Conservation (phyloP, 177 flowering plant genomes). For the Vitis hybrid region DNA sequence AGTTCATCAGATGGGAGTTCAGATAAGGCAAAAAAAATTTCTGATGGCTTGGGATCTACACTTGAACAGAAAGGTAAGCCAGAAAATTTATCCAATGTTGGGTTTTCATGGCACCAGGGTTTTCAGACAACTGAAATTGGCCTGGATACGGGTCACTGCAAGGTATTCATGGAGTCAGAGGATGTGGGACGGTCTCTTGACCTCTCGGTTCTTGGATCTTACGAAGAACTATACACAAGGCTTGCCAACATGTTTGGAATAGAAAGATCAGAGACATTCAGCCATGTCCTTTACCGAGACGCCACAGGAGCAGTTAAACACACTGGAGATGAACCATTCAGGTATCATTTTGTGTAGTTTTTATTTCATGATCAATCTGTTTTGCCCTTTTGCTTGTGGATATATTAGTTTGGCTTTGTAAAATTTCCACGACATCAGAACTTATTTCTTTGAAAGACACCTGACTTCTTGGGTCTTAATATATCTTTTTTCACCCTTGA, state of each 20-base stretch:
- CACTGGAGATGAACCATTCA: constrained; percentile 83
- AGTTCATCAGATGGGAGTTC: constrained; percentile 39
- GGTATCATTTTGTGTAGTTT: constrained; percentile 31
- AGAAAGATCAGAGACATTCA: constrained; percentile 47
- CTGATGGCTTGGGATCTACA: constrained; percentile 22
- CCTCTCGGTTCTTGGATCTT: constrained; percentile 70
- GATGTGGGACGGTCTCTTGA: constrained; percentile 84
- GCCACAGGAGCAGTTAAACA: constrained; percentile 60
- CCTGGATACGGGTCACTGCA: constrained; percentile 70
- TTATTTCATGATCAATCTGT: neutral
- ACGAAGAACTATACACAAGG: constrained; percentile 66
- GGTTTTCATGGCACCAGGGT: constrained; percentile 35
- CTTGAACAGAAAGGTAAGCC: constrained; percentile 14
- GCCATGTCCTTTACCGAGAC: constrained; percentile 63
- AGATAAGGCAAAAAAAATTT: constrained; percentile 21
- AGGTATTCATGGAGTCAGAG: constrained; percentile 80
- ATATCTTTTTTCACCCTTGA: neutral
- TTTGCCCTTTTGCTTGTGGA: neutral
- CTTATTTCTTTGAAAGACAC: too few relatives aligned
- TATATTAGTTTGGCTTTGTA: neutral
- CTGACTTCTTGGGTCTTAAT: neutral
- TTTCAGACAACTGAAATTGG: constrained; percentile 29
- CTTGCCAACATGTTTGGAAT: constrained; percentile 68
- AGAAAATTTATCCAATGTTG: constrained; percentile 32
- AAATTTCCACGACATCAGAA: neutral